Evolutionary conservation across 140 eudicot species (phyloP).

Genomic region (Cichorium intybus): DNA sequence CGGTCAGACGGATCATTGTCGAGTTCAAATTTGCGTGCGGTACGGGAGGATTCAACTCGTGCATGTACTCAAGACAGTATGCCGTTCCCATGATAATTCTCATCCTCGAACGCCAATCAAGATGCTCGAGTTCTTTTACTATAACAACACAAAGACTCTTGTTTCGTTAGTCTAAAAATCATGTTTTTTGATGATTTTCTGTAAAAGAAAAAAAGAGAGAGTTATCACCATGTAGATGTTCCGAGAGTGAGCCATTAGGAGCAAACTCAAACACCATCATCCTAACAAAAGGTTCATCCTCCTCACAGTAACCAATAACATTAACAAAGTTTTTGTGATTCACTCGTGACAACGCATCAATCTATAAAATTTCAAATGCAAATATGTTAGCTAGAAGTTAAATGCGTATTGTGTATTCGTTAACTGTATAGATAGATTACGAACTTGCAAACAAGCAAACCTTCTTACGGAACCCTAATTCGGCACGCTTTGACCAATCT

Average conservation of each 20-base stretch:
- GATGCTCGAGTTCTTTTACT: conserved; percentile 85
- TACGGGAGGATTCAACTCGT: conserved; percentile 70
- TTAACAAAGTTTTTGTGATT: conserved; percentile 94
- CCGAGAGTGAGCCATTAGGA: conserved; percentile 78
- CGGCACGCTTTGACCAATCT: conserved; percentile 76
- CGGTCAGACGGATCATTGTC: conserved; percentile 55
- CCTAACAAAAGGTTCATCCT: conserved; percentile 76
- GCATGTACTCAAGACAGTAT: conserved; percentile 88
- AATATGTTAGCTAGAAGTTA: conserved; percentile 7
- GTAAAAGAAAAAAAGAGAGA: background rate
- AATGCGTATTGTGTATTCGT: background rate
- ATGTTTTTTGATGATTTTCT: background rate
- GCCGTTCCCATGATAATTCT: conserved; percentile 91
- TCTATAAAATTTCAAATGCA: conserved; percentile 38
- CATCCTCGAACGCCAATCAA: conserved; percentile 85
- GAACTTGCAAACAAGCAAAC: conserved; percentile 32
- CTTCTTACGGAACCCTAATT: conserved; percentile 68
- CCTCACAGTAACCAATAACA: conserved; percentile 93
- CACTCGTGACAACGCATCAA: conserved; percentile 71
- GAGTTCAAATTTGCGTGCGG: conserved; percentile 52
- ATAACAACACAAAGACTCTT: conserved; percentile 6
- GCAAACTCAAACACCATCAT: conserved; percentile 99
- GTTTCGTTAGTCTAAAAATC: background rate
- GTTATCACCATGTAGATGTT: conserved; percentile 84
- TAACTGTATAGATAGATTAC: background rate